phyloP scores from a whole-genome alignment of 2,329 filamentous ascomycete genomes.

The Botryosphaeria agaves region DNA sequence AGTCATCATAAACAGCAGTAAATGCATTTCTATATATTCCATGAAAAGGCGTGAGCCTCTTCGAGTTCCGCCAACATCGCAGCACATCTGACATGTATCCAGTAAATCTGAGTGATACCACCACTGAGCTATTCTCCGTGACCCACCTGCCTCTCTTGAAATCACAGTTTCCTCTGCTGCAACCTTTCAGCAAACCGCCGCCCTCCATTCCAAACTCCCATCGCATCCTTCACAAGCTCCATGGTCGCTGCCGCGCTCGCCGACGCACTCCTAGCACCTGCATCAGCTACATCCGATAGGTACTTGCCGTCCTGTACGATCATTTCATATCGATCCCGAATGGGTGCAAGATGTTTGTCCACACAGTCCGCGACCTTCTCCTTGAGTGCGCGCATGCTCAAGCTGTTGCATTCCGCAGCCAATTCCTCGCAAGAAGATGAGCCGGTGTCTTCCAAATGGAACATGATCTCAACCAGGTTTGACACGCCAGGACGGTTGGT shows the following conservation, averaged over 20 bases:
- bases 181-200: not conserved
- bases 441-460: conserved; percentile 18
- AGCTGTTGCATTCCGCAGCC: conserved; percentile 23
- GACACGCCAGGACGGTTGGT: conserved; percentile 58
- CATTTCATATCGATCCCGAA: conserved; percentile 39
- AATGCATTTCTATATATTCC: no score
- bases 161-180: not conserved
- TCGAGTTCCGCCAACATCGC: no score
- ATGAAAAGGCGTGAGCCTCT: no score
- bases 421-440: conserved; percentile 26
- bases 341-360: conserved; percentile 30
- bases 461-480: conserved; percentile 67
- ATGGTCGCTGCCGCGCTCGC: conserved; percentile 39
- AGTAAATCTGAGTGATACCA: no score
- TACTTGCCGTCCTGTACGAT: conserved; percentile 32
- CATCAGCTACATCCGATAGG: conserved; percentile 38
- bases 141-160: no score
- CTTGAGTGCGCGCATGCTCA: conserved; percentile 44
- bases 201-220: conserved; percentile 18
- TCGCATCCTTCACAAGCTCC: conserved; percentile 22
- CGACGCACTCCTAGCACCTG: conserved; percentile 44
- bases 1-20: no score
- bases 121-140: no score
- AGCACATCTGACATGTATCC: no score
- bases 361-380: conserved; percentile 42